Base-by-base conservation (phyloP, 2,329 filamentous ascomycete species). In the Tothia fuscella region DNA sequence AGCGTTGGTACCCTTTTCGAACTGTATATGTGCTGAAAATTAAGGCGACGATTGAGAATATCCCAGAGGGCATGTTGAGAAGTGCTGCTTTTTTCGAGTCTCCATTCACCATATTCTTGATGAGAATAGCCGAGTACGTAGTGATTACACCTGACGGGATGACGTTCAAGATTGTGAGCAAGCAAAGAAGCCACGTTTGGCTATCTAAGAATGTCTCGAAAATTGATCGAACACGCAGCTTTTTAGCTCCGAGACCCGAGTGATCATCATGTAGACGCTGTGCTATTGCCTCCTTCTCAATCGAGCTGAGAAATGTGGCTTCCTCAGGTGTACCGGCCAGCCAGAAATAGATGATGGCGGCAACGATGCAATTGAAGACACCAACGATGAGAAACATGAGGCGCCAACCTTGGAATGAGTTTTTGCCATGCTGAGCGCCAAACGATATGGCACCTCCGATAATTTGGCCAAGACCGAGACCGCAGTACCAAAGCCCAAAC, bases 401-500 rank as follows among this genome's bases (percentile, higher is more conserved):
- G 49, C 72, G 68, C 70, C 69, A 74, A 33, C 63, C 58, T 19
- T 56, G 24, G 20, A 46, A 34, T 20, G 29, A 24, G n/a, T 61
- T 62, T 10, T 63, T 49, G 43, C 77, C 72, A 39, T 76, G 70
- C 1, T 70, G 71, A 13, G 79, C 56, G 0, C 72, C 75, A 44
- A 68, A 78, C 0, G 74, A 74, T 12, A 76, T 51, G 0, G 66
- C 63, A 0, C 71, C 71, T 0, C 73, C 75, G 10, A 75, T 55
- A 12, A 47, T 48, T 31, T 48, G 47, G 12, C 45, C 47, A 3
- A 29, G 6, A 2, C 45, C 47, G 14, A 47, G 28, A 1, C 58
- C 58, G 0, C 54, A 43, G 30, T 82, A 82, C 78, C 78, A 82
- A n/a, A 70, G 68, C 0, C 75, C 75, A 3, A 80, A 68, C 0